Evolutionary conservation across 305 asterid species (phyloP), one percentile per base, ranked within the genome.

Genomic region (Fraxinus xanthoxyloides): DNA sequence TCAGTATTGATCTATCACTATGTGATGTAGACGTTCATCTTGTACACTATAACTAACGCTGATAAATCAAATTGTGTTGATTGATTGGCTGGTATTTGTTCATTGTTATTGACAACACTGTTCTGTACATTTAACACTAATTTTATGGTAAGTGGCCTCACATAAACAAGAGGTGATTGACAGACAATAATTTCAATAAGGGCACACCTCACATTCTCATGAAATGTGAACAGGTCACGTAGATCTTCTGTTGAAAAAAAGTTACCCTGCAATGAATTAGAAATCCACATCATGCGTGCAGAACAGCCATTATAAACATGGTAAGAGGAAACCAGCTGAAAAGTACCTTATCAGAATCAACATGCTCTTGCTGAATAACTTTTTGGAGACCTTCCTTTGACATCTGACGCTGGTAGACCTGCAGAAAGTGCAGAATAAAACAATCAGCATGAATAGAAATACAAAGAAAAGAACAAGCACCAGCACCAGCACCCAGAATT

Each of bases 371-470:
- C 90, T 96, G 98, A 84, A 96, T 94, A 86, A 96, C 97, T 83
- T 93, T 83, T 85, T 94, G 98, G 87, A 96, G 98, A 73, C 99
- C 98, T 89, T 96, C 99, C 90, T 96, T 96, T 75, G 99, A 96
- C 97, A 96, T 96, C 86, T 96, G 99, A 74, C 98, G 98, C 92
- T 96, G 99, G 93, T 90, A 96, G 78, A 96, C 98, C 99, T 96
- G 85, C 84, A 77, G 51, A 82, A 63, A 79, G 43, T 32, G 56
- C 43, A 35, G 32, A 81, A 69, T 63, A 79, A 76, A 70, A 81
- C 17, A 69, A 24, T 74, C 75, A 32, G 79, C 43, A 79, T 80
- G 38, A 84, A 13, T 73, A 36, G 59, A 77, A 15, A 73, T 35
- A 36, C 12, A 76, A 76, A 30, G 48, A 56, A 74, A 77, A 85